Percentiles rank a stretch among this genome's conserved stretches.
Evolutionary conservation across 1,284 basidiomycete species (phyloP).

Genomic region (Chalciporus sp.): DNA sequence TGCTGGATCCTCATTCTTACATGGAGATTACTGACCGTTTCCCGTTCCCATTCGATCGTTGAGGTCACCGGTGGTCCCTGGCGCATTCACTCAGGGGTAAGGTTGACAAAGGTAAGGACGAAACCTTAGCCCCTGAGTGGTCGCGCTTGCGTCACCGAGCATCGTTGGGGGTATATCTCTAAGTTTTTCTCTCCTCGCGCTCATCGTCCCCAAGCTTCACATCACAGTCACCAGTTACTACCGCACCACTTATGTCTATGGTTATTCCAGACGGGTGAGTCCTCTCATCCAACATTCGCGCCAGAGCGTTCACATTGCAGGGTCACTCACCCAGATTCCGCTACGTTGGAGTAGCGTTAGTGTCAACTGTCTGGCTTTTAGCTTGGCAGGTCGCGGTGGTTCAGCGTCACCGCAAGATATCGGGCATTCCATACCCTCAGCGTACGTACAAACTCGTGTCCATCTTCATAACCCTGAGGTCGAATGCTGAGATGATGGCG

Average conservation of each 20-base stretch:
- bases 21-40: too few species aligned
- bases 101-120: not conserved
- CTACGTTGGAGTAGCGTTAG: conserved; percentile 25
- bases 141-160: not conserved
- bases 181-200: not conserved
- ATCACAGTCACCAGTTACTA: too few species aligned
- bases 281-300: too few species aligned
- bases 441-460: conserved; percentile 19
- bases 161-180: not conserved
- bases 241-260: not conserved
- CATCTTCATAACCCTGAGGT: too few species aligned
- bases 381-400: conserved; percentile 31
- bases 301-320: too few species aligned
- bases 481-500: not conserved
- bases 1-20: too few species aligned
- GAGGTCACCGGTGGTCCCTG: too few species aligned
- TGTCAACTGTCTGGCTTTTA: conserved; percentile 26
- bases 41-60: too few species aligned
- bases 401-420: conserved; percentile 28
- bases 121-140: not conserved
- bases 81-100: too few species aligned
- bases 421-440: conserved; percentile 38
- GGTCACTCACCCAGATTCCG: conserved; percentile 17
- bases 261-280: conserved; percentile 18
- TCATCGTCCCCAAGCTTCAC: too few species aligned